Evolutionary conservation across 202 grass and related monocot species (phyloP).

Genomic region (Miscanthus sacchariflorus): DNA sequence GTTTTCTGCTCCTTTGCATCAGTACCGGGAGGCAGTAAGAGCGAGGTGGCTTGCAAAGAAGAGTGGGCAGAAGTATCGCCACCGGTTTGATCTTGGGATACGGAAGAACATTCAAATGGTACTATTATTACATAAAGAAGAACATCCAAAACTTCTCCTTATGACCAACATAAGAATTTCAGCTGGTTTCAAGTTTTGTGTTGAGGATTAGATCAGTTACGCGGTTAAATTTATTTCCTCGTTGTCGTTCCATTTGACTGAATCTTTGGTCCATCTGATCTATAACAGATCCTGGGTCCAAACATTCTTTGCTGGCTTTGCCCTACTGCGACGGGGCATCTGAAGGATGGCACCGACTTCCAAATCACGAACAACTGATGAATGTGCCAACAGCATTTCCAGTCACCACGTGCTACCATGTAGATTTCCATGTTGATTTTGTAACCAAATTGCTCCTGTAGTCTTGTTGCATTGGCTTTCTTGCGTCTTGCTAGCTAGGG

Average conservation of each 20-base stretch:
- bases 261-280: slow-evolving; percentile 38
- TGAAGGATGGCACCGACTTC: slow-evolving; percentile 88
- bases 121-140: slow-evolving; percentile 1
- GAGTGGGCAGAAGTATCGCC: slow-evolving; percentile 85
- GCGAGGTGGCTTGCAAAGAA: slow-evolving; percentile 95
- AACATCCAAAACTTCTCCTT: not conserved
- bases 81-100: slow-evolving; percentile 77
- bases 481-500: slow-evolving; percentile 30
- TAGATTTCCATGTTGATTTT: slow-evolving; percentile 20
- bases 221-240: not conserved
- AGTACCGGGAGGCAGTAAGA: slow-evolving; percentile 78
- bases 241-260: not conserved
- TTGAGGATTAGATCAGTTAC: slow-evolving; percentile 4
- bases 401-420: not conserved
- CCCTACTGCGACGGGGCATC: slow-evolving; percentile 67
- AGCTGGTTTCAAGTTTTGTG: slow-evolving; percentile 7
- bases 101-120: slow-evolving; percentile 88
- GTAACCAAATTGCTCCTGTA: not conserved
- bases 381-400: not conserved
- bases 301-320: slow-evolving; percentile 91
- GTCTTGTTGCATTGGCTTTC: slow-evolving; percentile 31
- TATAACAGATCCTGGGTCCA: slow-evolving; percentile 82
- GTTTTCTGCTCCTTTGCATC: not conserved
- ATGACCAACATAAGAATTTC: not conserved
- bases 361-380: slow-evolving; percentile 74